These are phyloP conservation scores for Aspergillus uvarum DNA, from an alignment of 2,329 filamentous ascomycete genomes.

Conservation along the genomic window DNA sequence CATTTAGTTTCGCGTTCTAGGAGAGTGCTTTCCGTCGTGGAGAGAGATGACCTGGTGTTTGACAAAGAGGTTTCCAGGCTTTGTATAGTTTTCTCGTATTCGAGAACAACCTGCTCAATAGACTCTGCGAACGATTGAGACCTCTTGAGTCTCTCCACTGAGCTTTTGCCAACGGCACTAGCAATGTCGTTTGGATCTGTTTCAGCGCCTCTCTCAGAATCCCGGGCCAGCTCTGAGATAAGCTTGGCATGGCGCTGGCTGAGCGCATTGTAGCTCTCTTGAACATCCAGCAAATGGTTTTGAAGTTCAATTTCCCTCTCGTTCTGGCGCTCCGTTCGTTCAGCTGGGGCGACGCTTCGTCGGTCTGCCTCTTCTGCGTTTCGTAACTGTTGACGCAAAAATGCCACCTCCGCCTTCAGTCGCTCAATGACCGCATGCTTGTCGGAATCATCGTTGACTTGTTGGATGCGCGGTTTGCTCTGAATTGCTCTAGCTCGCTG, in stretches of 20 bases:
- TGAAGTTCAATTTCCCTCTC: conserved; percentile 88
- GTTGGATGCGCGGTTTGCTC: conserved; percentile 94
- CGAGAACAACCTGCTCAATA: conserved; percentile 91
- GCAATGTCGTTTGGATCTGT: conserved; percentile 43
- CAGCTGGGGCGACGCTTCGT: conserved; percentile 58
- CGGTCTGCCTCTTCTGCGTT: conserved; percentile 70
- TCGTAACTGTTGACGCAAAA: conserved; percentile 89
- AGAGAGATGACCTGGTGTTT: conserved; percentile 78
- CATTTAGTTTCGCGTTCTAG: conserved; percentile 93
- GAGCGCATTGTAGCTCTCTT: conserved; percentile 91
- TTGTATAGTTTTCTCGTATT: conserved; percentile 99
- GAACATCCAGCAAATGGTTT: conserved; percentile 85
- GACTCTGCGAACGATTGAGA: conserved; percentile 96
- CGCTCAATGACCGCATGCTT: conserved; percentile 92
- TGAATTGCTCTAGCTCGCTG: conserved; percentile 95
- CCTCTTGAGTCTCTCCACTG: conserved; percentile 83
- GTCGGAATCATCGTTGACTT: conserved; percentile 82
- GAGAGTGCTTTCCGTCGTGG: conserved; percentile 79
- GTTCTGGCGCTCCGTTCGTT: conserved; percentile 74
- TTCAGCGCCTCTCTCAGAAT: conserved; percentile 59
- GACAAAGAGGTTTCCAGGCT: conserved; percentile 87
- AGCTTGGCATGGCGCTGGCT: conserved; percentile 93
- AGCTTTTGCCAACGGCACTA: conserved; percentile 69
- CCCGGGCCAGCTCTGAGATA: conserved; percentile 88
- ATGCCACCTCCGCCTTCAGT: conserved; percentile 88